These are phyloP conservation scores for Dendrobium nobile DNA, from an alignment of 106 monocot genomes.

Conservation along the genomic window DNA sequence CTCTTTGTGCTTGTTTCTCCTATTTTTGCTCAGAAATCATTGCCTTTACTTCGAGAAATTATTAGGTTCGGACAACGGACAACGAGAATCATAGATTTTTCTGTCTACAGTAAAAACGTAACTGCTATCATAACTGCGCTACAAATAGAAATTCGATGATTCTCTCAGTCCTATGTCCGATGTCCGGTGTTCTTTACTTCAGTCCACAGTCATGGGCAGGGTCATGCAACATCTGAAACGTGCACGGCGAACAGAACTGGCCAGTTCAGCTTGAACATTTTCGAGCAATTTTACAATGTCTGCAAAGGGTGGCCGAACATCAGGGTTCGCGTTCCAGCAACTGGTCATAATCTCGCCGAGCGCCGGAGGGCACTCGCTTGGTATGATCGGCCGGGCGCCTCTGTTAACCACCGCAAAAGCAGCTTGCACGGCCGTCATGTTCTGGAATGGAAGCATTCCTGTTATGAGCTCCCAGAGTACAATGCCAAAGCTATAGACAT, in stretches of 20 bases:
- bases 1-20: not conserved
- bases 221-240: conserved; percentile 32
- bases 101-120: no score
- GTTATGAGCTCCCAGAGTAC: conserved; percentile 37
- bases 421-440: conserved; percentile 36
- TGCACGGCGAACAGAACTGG: conserved; percentile 14
- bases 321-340: conserved; percentile 35
- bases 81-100: no score
- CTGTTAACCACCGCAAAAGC: conserved; percentile 37
- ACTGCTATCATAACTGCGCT: no score
- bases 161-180: no score
- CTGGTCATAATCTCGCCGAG: conserved; percentile 28
- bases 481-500: conserved; percentile 39
- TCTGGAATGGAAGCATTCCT: conserved; percentile 29
- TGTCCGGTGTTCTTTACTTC: not conserved
- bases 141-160: no score
- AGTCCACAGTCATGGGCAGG: conserved; percentile 23
- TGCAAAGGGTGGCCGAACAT: conserved; percentile 22
- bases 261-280: conserved; percentile 6
- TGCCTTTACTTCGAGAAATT: not conserved
- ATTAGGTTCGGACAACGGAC: no score
- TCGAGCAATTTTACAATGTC: conserved; percentile 24
- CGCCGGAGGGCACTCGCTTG: conserved; percentile 17
- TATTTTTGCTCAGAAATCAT: not conserved
- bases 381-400: conserved; percentile 25